These are phyloP conservation scores for Laburnicola sp. DNA, from an alignment of 2,329 filamentous ascomycete genomes.

Conservation along the genomic window DNA sequence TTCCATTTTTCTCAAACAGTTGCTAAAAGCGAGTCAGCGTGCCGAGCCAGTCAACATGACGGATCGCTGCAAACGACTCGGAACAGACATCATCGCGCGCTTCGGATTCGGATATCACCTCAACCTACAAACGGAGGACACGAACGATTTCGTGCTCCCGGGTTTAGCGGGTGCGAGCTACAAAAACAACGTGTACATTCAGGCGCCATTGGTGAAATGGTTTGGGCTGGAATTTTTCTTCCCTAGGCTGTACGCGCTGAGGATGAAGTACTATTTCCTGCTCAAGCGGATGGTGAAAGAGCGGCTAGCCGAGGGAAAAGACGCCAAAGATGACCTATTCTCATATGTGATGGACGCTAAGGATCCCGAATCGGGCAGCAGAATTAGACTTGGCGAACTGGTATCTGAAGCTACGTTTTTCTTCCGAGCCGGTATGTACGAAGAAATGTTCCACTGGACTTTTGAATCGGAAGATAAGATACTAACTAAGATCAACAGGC, in stretches of 20 bases:
- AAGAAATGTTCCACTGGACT: constrained; percentile 35
- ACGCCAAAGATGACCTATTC: constrained; percentile 43
- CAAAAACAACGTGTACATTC: constrained; percentile 3
- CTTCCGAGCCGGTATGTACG: constrained; percentile 12
- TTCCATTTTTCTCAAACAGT: constrained; percentile 26
- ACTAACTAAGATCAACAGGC: constrained; percentile 16
- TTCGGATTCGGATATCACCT: constrained; percentile 41
- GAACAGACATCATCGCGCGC: constrained; percentile 48
- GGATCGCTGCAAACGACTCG: constrained; percentile 5
- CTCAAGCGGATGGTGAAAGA: constrained; percentile 2
- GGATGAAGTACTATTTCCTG: constrained; percentile 7
- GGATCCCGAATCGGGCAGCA: constrained; percentile 42
- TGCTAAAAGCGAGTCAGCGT: constrained; percentile 7
- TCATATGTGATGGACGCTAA: constrained; percentile 44
- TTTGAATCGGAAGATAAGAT: neutral
- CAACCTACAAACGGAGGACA: constrained; percentile 20
- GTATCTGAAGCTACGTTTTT: constrained; percentile 12
- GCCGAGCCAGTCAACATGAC: constrained; percentile 30
- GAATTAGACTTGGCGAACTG: constrained; percentile 24
- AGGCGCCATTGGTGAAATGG: neutral
- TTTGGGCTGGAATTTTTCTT: constrained; percentile 1
- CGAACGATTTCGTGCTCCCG: constrained; percentile 20
- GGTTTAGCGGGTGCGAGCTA: neutral
- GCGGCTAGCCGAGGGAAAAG: constrained; percentile 2
- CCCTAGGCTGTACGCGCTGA: neutral